Evolutionary conservation across 345 rosid genomes (phyloP).

Genomic region (Acer campestre): DNA sequence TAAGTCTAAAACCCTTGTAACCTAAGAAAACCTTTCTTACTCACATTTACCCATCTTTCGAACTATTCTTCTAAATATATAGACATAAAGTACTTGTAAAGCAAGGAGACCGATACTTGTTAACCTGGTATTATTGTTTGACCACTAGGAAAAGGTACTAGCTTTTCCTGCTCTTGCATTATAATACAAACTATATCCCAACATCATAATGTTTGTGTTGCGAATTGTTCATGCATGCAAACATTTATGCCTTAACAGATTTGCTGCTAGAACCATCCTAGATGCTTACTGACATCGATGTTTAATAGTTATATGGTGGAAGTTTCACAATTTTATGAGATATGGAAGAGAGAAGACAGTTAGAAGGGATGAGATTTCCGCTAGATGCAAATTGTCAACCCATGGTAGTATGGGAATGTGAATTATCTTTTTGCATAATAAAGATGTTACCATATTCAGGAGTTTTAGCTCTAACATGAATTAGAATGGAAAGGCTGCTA

Average conservation of each 20-base stretch:
- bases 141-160: background rate
- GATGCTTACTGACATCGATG: background rate
- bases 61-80: background rate
- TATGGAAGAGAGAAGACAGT: background rate
- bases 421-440: background rate
- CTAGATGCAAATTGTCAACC: background rate
- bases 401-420: background rate
- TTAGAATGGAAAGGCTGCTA: background rate
- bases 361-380: background rate
- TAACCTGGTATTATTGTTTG: background rate
- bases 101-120: background rate
- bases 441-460: background rate
- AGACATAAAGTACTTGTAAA: background rate
- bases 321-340: background rate
- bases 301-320: background rate
- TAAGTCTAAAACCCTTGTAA: background rate
- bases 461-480: background rate
- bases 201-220: background rate
- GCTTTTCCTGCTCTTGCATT: background rate
- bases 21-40: background rate
- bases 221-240: background rate
- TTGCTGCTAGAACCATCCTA: background rate
- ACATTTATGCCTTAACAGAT: too few relatives aligned
- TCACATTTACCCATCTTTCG: background rate
- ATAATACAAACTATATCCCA: background rate